phyloP scores from a whole-genome alignment of 495 filamentous ascomycete genomes.

The Lichina pygmaea region DNA sequence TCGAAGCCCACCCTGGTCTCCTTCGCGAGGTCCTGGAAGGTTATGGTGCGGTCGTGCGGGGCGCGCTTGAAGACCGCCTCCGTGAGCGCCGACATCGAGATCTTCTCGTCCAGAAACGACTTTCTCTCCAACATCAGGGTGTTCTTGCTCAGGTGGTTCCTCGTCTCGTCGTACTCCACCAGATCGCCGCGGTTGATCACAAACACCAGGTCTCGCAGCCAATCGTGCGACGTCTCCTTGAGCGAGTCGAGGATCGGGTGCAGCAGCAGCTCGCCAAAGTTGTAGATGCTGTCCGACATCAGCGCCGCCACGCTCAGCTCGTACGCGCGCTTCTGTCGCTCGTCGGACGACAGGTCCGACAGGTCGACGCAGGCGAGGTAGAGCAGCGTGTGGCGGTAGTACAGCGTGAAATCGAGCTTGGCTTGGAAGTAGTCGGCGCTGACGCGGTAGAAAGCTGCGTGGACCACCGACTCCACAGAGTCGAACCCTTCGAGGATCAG shows the following conservation, averaged over 20 bases:
- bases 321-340: constrained; percentile 62
- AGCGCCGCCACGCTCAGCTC: constrained; percentile 81
- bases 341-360: constrained; percentile 35
- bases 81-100: constrained; percentile 81
- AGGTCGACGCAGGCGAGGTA: constrained; percentile 94
- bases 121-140: constrained; percentile 52
- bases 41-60: constrained; percentile 83
- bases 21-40: constrained; percentile 57
- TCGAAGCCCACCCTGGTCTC: constrained; percentile 79
- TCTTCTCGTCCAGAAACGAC: constrained; percentile 82
- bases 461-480: constrained; percentile 83
- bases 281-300: constrained; percentile 86
- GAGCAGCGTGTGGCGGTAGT: constrained; percentile 91
- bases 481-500: constrained; percentile 75
- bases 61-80: constrained; percentile 91
- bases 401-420: constrained; percentile 74
- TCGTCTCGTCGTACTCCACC: constrained; percentile 55
- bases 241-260: constrained; percentile 87
- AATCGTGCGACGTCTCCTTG: constrained; percentile 32
- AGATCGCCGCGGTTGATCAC: constrained; percentile 95
- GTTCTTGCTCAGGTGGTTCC: constrained; percentile 49
- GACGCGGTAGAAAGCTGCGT: constrained; percentile 87
- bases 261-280: constrained; percentile 94
- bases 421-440: constrained; percentile 87
- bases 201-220: constrained; percentile 83